Percentiles rank a stretch among this genome's conserved stretches.
Evolutionary conservation across 495 filamentous ascomycete genomes (phyloP).

Genomic region (Sordaria brevicollis): DNA sequence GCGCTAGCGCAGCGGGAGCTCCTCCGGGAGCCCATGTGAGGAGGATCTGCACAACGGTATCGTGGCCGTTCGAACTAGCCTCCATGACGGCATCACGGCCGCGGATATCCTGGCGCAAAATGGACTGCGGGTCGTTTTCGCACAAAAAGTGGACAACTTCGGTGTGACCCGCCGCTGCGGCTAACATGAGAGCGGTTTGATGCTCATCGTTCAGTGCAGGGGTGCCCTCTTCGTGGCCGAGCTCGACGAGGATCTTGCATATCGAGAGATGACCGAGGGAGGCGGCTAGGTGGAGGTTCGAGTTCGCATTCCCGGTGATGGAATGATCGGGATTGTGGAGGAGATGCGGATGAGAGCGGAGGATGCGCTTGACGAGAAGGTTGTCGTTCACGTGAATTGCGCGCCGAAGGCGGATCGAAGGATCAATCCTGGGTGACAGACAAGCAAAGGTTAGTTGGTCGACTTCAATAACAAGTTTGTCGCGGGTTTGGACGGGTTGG

Average conservation of each 20-base stretch:
- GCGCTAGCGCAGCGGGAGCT: conserved; percentile 33
- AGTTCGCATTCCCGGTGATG: conserved; percentile 48
- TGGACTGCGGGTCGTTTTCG: conserved; percentile 27
- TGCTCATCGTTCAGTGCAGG: conserved; percentile 59
- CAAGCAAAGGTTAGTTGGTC: neutral
- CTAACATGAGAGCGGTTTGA: conserved; percentile 62
- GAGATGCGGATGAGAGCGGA: conserved; percentile 53
- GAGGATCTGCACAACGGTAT: conserved; percentile 50
- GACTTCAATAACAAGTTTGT: neutral
- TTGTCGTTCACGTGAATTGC: conserved; percentile 66
- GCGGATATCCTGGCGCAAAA: conserved; percentile 43
- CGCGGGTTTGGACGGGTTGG: neutral
- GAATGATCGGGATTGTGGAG: conserved; percentile 64
- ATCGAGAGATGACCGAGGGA: conserved; percentile 56
- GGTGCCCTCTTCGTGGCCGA: conserved; percentile 45
- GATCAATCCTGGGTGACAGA: conserved; percentile 48
- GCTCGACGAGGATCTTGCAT: conserved; percentile 41
- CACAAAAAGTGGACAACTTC: conserved; percentile 50
- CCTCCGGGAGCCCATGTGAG: conserved; percentile 42
- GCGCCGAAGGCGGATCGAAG: conserved; percentile 54
- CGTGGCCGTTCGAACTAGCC: conserved; percentile 43
- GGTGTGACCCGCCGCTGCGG: conserved; percentile 45
- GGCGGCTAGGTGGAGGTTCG: conserved; percentile 66
- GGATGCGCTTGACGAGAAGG: conserved; percentile 59
- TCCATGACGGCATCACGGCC: conserved; percentile 51